These are phyloP conservation scores for Cercospora zeae-maydis DNA, from an alignment of 2,329 filamentous ascomycete genomes.

Conservation along the genomic window DNA sequence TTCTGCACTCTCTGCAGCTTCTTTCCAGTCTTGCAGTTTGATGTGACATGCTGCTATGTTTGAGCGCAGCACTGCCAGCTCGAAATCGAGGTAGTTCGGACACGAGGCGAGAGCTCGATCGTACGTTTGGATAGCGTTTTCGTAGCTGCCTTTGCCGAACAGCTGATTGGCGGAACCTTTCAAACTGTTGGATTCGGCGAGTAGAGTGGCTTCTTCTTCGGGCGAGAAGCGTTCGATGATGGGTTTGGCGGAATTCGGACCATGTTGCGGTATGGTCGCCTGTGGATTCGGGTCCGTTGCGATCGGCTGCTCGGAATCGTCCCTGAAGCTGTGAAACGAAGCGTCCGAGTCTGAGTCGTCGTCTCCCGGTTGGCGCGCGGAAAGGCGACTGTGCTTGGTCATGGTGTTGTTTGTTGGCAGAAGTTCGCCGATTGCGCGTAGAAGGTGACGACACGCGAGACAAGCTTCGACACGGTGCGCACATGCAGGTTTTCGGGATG, in stretches of 20 bases:
- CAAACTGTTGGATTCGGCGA: constrained; percentile 66
- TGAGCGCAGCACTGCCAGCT: constrained; percentile 78
- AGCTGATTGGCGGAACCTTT: constrained; percentile 75
- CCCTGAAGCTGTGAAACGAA: constrained; percentile 35
- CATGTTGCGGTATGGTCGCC: neutral
- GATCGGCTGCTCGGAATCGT: constrained; percentile 21
- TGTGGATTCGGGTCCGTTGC: constrained; percentile 17
- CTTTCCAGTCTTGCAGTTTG: constrained; percentile 81
- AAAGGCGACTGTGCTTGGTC: constrained; percentile 10
- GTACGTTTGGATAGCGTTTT: constrained; percentile 77
- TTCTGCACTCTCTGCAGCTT: constrained; percentile 70
- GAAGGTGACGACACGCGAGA: constrained; percentile 9
- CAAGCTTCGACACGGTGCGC: constrained; percentile 3
- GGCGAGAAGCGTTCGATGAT: constrained; percentile 38
- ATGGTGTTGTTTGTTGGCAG: constrained; percentile 3
- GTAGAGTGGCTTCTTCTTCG: constrained; percentile 53
- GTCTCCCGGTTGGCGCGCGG: constrained; percentile 7
- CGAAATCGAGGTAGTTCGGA: constrained; percentile 81
- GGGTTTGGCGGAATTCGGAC: constrained; percentile 10
- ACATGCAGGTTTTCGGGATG: constrained; percentile 2
- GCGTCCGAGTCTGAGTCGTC: constrained; percentile 30
- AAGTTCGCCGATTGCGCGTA: neutral
- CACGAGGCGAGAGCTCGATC: constrained; percentile 73
- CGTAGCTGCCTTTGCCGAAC: constrained; percentile 69
- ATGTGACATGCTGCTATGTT: constrained; percentile 89